phyloP scores from a whole-genome alignment of 805 yeast genomes.

The Wickerhamiella slavikovae region DNA sequence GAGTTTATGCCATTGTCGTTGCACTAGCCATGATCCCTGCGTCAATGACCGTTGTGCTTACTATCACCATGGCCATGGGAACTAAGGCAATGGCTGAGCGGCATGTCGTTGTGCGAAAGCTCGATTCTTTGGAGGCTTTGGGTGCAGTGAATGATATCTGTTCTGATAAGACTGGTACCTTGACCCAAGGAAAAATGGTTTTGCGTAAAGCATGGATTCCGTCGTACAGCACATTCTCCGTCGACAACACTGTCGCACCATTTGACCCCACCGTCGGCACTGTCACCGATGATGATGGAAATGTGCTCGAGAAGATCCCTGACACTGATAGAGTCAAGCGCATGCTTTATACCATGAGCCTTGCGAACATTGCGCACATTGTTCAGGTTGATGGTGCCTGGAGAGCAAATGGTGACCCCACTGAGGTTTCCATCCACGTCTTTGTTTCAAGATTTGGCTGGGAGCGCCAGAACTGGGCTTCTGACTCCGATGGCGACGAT shows the following conservation, averaged over 20 bases:
- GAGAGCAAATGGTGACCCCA: constrained; percentile 78
- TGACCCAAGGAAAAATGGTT: constrained; percentile 65
- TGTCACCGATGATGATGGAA: constrained; percentile 20
- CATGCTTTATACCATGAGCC: constrained; percentile 47
- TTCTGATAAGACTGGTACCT: constrained; percentile 68
- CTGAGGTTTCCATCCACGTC: constrained; percentile 75
- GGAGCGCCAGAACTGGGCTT: constrained; percentile 5
- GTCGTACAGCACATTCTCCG: constrained; percentile 32
- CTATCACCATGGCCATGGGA: constrained; percentile 75
- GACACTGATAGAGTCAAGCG: constrained; percentile 8
- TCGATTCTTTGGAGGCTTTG: constrained; percentile 58
- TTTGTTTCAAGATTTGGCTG: constrained; percentile 39
- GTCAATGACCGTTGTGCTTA: constrained; percentile 55
- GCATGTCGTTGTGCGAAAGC: constrained; percentile 53
- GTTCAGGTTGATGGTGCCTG: constrained; percentile 32
- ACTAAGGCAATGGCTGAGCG: constrained; percentile 51
- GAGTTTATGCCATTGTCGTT: constrained; percentile 75
- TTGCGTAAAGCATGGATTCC: constrained; percentile 55
- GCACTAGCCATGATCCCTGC: constrained; percentile 71
- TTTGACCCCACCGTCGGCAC: constrained; percentile 43
- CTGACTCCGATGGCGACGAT: constrained; percentile 1
- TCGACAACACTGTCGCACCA: constrained; percentile 36
- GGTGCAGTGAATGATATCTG: constrained; percentile 67
- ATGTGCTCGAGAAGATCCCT: constrained; percentile 1
- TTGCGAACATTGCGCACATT: constrained; percentile 64